Base-by-base conservation (phyloP, 805 yeast genomes). In the Cyberlindnera galapagoensis region DNA sequence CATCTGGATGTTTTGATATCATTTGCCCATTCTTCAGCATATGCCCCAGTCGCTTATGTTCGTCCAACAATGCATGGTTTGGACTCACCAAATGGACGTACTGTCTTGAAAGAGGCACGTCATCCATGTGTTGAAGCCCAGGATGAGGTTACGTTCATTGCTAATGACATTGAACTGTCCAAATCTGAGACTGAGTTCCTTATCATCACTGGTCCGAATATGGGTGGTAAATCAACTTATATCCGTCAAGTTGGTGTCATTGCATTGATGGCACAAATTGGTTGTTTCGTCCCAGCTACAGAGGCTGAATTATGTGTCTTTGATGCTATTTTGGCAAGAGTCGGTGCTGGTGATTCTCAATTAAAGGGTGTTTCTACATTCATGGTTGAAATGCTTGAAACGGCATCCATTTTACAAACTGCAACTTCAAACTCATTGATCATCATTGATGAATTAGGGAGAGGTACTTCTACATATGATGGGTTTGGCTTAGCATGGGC, bases 401-500 rank as follows among this genome's bases (percentile, higher is more conserved):
- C 95, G 32, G 80, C 95, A 1, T 75, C 90, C 3, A 90, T 92
- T 43, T 65, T 92, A 36, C 76, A 82, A 38, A 74, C 83, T 7
- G 88, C 94, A 2, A 78, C 92, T 0, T 57, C 65, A 19, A 79
- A 82, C 40, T 86, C 96, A 6, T 67, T 92, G 36, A 76, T 92
- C 31, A 76, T 92, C 15, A 80, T 92, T 40, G 99, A 92, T 58
- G 99, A 92, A 56, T 72, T 92, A 28, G 99, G 99, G 4, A 73
- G 98, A 52, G 69, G 72, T 24, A 66, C 72, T 3, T 68, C 77
- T 28, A 83, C 98, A 0, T 90, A 88, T 57, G 98, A 92, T 58
- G 98, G 98, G 1, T 92, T 92, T 63, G 98, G 98, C 0, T 67
- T 92, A 24, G 98, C 98, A 0, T 92, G 96, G 94, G 81, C 97